Evolutionary conservation across 192 early-diverging fungal species (phyloP).

Genomic region (Gigaspora rosea): DNA sequence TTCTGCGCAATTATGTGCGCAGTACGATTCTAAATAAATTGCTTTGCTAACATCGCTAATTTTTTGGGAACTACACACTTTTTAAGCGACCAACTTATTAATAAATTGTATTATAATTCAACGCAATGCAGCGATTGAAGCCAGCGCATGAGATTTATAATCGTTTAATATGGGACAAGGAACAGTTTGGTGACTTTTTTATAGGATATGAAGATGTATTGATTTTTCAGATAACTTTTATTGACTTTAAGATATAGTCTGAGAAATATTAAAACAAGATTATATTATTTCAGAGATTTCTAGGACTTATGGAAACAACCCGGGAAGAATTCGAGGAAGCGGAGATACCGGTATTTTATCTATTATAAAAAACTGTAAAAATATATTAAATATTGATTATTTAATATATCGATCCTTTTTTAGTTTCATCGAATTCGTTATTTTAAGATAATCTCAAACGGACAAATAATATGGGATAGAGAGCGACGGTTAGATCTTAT

Average conservation of each 20-base stretch:
- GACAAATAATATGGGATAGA: slow-evolving; percentile 24
- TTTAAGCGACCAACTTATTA: too few species aligned
- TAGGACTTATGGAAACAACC: slow-evolving; percentile 20
- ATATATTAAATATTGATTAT: neutral
- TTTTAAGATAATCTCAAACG: slow-evolving; percentile 7
- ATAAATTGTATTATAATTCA: neutral
- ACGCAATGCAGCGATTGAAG: slow-evolving; percentile 25
- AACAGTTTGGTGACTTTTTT: slow-evolving; percentile 2
- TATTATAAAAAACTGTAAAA: neutral
- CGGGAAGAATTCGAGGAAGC: slow-evolving; percentile 18
- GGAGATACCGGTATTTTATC: slow-evolving; percentile 6
- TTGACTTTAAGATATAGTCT: neutral
- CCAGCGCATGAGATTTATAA: slow-evolving; percentile 27
- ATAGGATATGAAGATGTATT: slow-evolving; percentile 29
- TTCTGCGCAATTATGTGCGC: too few species aligned
- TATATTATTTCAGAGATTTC: slow-evolving; percentile 16
- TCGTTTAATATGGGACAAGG: slow-evolving; percentile 22
- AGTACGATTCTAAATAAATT: too few species aligned
- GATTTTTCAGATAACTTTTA: neutral
- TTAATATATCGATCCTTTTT: neutral
- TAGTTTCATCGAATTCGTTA: slow-evolving; percentile 33
- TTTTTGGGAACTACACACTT: too few species aligned
- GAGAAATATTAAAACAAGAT: neutral
- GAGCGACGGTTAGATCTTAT: slow-evolving; percentile 26
- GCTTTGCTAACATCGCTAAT: too few species aligned